These are phyloP conservation scores for Monosporascus sp. DNA, from an alignment of 2,329 filamentous ascomycete species.

Conservation along the genomic window DNA sequence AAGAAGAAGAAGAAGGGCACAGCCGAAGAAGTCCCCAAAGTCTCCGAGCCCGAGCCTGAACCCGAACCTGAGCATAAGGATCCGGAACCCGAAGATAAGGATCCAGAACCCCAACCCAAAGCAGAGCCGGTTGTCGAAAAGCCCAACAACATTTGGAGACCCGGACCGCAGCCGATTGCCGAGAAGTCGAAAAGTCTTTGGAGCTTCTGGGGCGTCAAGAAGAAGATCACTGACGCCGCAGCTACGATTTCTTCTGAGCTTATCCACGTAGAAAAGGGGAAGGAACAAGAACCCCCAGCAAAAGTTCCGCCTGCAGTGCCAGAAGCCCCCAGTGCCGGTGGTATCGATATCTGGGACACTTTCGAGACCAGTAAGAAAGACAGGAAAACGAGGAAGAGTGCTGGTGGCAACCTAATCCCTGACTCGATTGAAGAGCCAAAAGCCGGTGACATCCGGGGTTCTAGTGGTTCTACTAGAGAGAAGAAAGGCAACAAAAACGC, in stretches of 20 bases:
- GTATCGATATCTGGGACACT: conserved; percentile 17
- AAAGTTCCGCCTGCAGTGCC: conserved; percentile 9
- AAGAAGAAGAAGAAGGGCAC: conserved; percentile 25
- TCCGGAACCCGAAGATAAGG: no score
- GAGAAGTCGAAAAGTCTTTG: conserved; percentile 10
- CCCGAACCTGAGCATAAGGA: conserved; percentile 23
- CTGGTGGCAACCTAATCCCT: conserved; percentile 31
- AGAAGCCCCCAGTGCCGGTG: conserved; percentile 12
- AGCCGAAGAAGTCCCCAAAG: conserved; percentile 14
- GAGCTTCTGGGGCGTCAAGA: conserved; percentile 27
- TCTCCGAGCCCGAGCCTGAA: conserved; percentile 16
- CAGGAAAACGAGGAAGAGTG: conserved; percentile 21
- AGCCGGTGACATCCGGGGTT: conserved; percentile 33
- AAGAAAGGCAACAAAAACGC: conserved; percentile 47
- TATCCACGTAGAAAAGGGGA: conserved; percentile 16
- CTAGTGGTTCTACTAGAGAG: conserved; percentile 37
- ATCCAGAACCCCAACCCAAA: conserved; percentile 23
- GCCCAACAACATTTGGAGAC: conserved; percentile 6
- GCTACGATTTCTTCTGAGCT: conserved; percentile 8
- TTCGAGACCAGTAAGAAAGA: conserved; percentile 11
- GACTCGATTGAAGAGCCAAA: conserved; percentile 39
- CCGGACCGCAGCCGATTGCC: not conserved
- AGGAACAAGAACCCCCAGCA: conserved; percentile 10
- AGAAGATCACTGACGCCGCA: conserved; percentile 21
- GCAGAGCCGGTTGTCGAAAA: conserved; percentile 20